A percentile compares a stretch with the other conserved stretches of the same genome.
Conservation (phyloP, 495 filamentous ascomycete species). For the Penicillium dipodomyicola region DNA sequence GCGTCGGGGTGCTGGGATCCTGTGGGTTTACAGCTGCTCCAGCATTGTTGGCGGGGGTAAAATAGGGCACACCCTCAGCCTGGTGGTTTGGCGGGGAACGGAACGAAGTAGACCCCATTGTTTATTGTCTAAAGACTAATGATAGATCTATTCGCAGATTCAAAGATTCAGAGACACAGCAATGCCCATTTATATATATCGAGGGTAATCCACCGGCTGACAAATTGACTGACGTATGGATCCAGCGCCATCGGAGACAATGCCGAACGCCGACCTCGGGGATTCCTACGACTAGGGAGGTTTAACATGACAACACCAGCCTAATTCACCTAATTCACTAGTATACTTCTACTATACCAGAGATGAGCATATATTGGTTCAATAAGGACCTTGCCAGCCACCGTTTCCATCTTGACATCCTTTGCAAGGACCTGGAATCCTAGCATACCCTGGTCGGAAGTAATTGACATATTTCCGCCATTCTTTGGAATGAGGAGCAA, state of each 20-base stretch:
- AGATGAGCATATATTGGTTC: neutral
- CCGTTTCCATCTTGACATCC: constrained; percentile 2
- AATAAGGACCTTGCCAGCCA: constrained; percentile 8
- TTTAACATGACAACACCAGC: too few relatives aligned
- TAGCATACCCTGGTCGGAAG: constrained; percentile 4
- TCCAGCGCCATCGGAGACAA: too few relatives aligned
- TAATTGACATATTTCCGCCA: constrained; percentile 5
- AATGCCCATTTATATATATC: neutral
- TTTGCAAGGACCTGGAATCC: neutral
- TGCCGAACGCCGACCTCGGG: neutral
- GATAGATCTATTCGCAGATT: neutral
- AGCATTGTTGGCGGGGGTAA: constrained; percentile 56
- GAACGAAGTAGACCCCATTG: constrained; percentile 23
- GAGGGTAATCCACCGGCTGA: neutral
- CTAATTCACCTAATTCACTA: too few relatives aligned
- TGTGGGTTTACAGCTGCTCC: constrained; percentile 49
- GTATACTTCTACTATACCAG: too few relatives aligned
- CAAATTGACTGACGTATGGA: too few relatives aligned
- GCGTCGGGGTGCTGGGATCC: constrained; percentile 51
- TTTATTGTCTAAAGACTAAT: neutral
- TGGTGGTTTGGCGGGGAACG: constrained; percentile 18
- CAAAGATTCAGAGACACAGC: too few relatives aligned
- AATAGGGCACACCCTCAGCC: constrained; percentile 46
- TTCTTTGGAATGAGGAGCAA: constrained; percentile 1
- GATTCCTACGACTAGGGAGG: neutral